A percentile compares a stretch with the other conserved stretches of the same genome.
phyloP scores from a whole-genome alignment of 805 yeast genomes.

The Naumovozyma baii region DNA sequence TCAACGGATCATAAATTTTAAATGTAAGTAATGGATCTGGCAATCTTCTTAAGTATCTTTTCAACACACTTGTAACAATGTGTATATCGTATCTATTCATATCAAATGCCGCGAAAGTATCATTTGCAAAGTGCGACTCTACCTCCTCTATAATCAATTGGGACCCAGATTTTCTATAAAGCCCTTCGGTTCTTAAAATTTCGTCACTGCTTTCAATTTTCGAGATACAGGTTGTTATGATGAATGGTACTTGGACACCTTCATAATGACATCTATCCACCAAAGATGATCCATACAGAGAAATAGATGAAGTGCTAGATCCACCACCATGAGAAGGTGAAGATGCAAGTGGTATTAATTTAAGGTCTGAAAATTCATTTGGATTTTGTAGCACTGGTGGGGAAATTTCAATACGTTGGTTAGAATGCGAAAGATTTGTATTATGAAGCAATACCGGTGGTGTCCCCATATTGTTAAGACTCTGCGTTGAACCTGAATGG shows the following conservation, averaged over 20 bases:
- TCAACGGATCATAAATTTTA: slow-evolving; percentile 55
- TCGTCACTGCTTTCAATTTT: slow-evolving; percentile 71
- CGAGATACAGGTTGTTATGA: slow-evolving; percentile 58
- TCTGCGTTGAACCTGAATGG: not conserved
- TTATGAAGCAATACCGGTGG: not conserved
- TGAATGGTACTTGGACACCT: slow-evolving; percentile 52
- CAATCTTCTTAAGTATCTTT: slow-evolving; percentile 73
- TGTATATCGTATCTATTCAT: slow-evolving; percentile 58
- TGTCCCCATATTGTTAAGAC: not conserved
- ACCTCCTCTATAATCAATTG: slow-evolving; percentile 40
- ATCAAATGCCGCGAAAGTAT: slow-evolving; percentile 11
- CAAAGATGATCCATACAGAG: slow-evolving; percentile 37
- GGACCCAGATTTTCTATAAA: slow-evolving; percentile 83
- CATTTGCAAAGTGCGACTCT: slow-evolving; percentile 15
- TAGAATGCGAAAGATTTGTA: not conserved
- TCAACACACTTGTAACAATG: slow-evolving; percentile 79
- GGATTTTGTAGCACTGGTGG: slow-evolving; percentile 31
- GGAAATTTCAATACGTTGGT: slow-evolving; percentile 24
- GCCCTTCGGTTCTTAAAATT: slow-evolving; percentile 60
- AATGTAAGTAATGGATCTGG: slow-evolving; percentile 81
- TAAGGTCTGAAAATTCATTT: slow-evolving; percentile 31
- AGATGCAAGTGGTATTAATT: slow-evolving; percentile 19
- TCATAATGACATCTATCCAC: slow-evolving; percentile 58
- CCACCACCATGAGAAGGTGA: slow-evolving; percentile 9
- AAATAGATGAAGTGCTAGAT: not conserved